These are phyloP conservation scores for Hamamelis virginiana DNA, from an alignment of 164 flowering plant species.

Conservation along the genomic window DNA sequence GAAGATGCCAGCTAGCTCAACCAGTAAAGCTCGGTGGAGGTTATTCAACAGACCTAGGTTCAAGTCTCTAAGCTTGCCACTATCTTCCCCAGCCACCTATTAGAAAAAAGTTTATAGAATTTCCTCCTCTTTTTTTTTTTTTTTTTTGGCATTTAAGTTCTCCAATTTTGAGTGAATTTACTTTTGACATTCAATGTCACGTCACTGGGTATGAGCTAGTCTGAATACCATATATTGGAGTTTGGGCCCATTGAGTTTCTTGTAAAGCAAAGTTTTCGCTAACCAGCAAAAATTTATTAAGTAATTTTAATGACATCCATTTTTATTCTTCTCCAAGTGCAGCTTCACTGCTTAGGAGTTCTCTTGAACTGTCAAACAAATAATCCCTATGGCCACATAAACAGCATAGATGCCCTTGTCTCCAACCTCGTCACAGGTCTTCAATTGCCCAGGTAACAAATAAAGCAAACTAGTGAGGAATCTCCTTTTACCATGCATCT, in stretches of 20 bases:
- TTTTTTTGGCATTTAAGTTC: too few relatives aligned
- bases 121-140: too few relatives aligned
- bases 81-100: neutral
- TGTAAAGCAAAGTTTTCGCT: neutral
- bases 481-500: neutral
- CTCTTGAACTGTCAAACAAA: slow-evolving; percentile 44
- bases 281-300: neutral
- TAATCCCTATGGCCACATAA: slow-evolving; percentile 44
- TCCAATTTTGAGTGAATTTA: too few relatives aligned
- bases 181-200: neutral
- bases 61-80: neutral
- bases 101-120: too few relatives aligned
- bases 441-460: slow-evolving; percentile 70
- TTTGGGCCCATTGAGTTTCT: neutral
- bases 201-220: neutral
- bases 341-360: slow-evolving; percentile 90
- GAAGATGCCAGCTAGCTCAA: too few relatives aligned
- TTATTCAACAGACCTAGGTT: neutral
- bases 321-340: slow-evolving; percentile 23
- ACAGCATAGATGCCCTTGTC: slow-evolving; percentile 49
- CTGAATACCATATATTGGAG: neutral
- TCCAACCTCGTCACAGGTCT: slow-evolving; percentile 69
- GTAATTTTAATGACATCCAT: neutral
- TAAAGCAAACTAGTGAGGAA: neutral
- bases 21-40: neutral